Percentiles rank a stretch among this genome's conserved stretches.
Conservation (phyloP, 257 asterid genomes). For the Primulina tabacum region DNA sequence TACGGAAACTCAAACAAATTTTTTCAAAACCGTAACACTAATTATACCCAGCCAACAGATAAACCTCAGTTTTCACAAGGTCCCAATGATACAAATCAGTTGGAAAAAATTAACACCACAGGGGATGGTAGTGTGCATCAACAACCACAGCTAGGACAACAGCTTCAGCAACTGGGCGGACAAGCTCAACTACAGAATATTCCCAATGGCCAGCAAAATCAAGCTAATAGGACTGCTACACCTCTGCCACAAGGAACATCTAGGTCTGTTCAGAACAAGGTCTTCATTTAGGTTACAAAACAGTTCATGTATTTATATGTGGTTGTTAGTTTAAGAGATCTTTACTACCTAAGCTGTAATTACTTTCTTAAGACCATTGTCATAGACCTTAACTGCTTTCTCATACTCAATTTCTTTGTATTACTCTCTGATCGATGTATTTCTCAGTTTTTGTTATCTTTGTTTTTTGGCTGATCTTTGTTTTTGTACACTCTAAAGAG, state of each 20-base stretch:
- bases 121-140: slow-evolving; percentile 51
- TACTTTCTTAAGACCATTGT: slow-evolving; percentile 25
- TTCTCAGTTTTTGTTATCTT: slow-evolving; percentile 27
- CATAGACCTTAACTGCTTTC: slow-evolving; percentile 36
- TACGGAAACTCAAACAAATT: slow-evolving; percentile 63
- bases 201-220: slow-evolving; percentile 62
- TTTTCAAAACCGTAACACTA: slow-evolving; percentile 65
- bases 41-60: slow-evolving; percentile 56
- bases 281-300: slow-evolving; percentile 67
- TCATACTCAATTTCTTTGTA: slow-evolving; percentile 31
- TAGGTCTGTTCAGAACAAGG: slow-evolving; percentile 96
- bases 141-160: slow-evolving; percentile 51
- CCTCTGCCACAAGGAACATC: slow-evolving; percentile 96
- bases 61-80: slow-evolving; percentile 55
- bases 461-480: slow-evolving; percentile 26
- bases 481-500: slow-evolving; percentile 9
- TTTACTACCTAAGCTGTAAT: slow-evolving; percentile 52
- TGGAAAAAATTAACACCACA: slow-evolving; percentile 33
- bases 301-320: slow-evolving; percentile 52
- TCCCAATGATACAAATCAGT: slow-evolving; percentile 48
- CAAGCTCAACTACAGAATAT: slow-evolving; percentile 57
- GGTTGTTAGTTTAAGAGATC: slow-evolving; percentile 41
- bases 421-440: slow-evolving; percentile 38
- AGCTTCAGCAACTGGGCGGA: slow-evolving; percentile 51
- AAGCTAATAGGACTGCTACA: slow-evolving; percentile 56